These are phyloP conservation scores for Camelina sativa DNA, from an alignment of 345 rosid species.

Conservation along the genomic window DNA sequence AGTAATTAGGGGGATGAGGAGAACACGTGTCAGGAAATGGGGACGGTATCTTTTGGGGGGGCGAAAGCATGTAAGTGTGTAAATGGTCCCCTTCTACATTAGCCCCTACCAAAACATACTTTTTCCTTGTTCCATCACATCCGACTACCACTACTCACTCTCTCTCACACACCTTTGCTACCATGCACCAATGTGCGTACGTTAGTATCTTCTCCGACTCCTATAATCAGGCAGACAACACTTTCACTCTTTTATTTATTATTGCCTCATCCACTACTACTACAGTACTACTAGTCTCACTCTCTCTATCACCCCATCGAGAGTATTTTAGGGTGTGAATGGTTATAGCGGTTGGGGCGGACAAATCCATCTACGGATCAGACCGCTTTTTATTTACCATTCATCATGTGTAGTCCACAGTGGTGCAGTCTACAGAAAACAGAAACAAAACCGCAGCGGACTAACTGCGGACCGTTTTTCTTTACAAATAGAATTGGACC, in stretches of 20 bases:
- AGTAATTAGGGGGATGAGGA: slow-evolving; percentile 2
- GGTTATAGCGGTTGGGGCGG: too few species aligned
- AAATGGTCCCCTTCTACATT: slow-evolving; percentile 33
- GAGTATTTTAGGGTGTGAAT: too few species aligned
- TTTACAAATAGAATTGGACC: too few species aligned
- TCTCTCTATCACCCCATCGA: slow-evolving; percentile 1
- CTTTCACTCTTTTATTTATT: slow-evolving; percentile 43
- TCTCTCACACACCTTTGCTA: slow-evolving; percentile 9
- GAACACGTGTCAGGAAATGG: slow-evolving; percentile 39
- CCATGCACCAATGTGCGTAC: slow-evolving; percentile 24
- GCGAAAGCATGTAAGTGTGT: slow-evolving; percentile 34
- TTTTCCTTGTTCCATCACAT: slow-evolving; percentile 46
- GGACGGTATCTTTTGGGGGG: slow-evolving; percentile 31
- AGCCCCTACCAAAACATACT: slow-evolving; percentile 24
- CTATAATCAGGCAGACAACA: slow-evolving; percentile 41
- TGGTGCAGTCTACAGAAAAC: too few species aligned
- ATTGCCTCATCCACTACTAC: background rate
- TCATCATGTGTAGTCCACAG: too few species aligned
- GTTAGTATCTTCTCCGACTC: background rate
- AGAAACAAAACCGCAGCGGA: too few species aligned
- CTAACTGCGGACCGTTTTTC: too few species aligned
- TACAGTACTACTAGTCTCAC: too few species aligned
- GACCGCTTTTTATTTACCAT: too few species aligned
- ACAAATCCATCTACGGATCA: too few species aligned
- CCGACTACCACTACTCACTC: slow-evolving; percentile 45